phyloP scores from a whole-genome alignment of 176 grass and related monocot genomes.

The Oryza australiensis region DNA sequence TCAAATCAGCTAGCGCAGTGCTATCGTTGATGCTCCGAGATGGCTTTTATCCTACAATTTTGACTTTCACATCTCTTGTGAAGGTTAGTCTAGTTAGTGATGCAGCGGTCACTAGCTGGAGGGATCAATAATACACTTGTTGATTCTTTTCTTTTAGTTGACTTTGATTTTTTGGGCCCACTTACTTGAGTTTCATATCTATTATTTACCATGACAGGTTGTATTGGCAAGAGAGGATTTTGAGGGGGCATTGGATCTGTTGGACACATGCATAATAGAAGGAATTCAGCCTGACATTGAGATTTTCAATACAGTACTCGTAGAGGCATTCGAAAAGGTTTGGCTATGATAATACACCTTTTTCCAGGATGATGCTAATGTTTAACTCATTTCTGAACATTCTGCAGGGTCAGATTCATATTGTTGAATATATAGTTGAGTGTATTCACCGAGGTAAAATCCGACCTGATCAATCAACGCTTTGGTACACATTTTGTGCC shows the following conservation, averaged over 20 bases:
- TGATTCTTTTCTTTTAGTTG: slow-evolving; percentile 28
- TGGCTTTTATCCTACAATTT: slow-evolving; percentile 50
- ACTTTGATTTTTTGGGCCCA: background rate
- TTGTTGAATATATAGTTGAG: slow-evolving; percentile 71
- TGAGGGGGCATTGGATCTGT: slow-evolving; percentile 57
- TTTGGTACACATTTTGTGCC: slow-evolving; percentile 63
- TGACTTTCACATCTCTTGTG: slow-evolving; percentile 70
- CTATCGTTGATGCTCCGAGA: slow-evolving; percentile 79
- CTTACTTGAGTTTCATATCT: slow-evolving; percentile 22
- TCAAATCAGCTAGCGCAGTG: slow-evolving; percentile 61
- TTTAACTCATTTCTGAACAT: slow-evolving; percentile 29
- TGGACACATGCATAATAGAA: slow-evolving; percentile 49
- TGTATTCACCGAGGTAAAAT: slow-evolving; percentile 55
- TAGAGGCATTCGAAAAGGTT: slow-evolving; percentile 61
- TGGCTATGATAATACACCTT: background rate
- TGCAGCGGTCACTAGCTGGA: background rate
- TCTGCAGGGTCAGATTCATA: slow-evolving; percentile 71
- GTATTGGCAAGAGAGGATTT: slow-evolving; percentile 67
- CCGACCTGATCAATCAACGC: slow-evolving; percentile 61
- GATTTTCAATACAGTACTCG: slow-evolving; percentile 75
- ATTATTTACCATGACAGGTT: slow-evolving; percentile 57
- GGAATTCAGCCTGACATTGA: slow-evolving; percentile 56
- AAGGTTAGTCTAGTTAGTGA: slow-evolving; percentile 33
- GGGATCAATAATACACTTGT: background rate
- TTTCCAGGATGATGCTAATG: slow-evolving; percentile 16